Base-by-base conservation (phyloP, 2,329 filamentous ascomycete species). In the Sclerotinia borealis region DNA sequence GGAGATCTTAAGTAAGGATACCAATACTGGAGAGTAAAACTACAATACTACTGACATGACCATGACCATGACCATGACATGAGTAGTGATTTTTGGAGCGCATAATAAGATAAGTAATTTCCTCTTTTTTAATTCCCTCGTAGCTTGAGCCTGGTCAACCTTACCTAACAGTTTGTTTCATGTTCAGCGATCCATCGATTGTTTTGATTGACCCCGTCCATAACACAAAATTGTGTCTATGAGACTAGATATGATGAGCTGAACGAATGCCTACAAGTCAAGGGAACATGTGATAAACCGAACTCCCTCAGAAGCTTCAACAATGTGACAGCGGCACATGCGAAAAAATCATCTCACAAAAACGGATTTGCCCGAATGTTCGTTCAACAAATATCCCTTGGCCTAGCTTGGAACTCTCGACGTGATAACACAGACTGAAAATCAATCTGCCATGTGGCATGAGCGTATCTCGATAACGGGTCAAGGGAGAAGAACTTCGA, bases 361-460 rank as follows among this genome's bases (percentile, higher is more conserved):
- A 19, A 34, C 52, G 34, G 6, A 45, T 34, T 19, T 34, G 29
- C 39, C 54, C 19, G 17, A 34, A 36, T 58, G 29, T 15, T 34
- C 9, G 19, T 25, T 25, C 15, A 34, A 58, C 6, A 58, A 36
- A 25, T 27, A 25, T 43, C 39, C 19, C 39, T 22, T 34, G n/a
- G 5, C 27, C 27, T 45, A 34, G 15, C 37, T 31, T 56, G 52
- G 52, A 56, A 45, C 52, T 43, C 4, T 45, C 39, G 17, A 56
- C 13, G 52, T 34, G 27, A 34, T 56, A 56, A 56, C 52, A 43
- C 39, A 45, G 39, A 58, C 39, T 34, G 39, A 34, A 45, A 34
- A 58, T 58, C 54, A 45, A 58, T 58, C 54, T 34, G 39, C 54
- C 39, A 47, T 58, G 27, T 58, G 39, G 39, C 54, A 58, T 58